phyloP scores from a whole-genome alignment of 2,329 filamentous ascomycete genomes.

The Trichoderma semiorbis region DNA sequence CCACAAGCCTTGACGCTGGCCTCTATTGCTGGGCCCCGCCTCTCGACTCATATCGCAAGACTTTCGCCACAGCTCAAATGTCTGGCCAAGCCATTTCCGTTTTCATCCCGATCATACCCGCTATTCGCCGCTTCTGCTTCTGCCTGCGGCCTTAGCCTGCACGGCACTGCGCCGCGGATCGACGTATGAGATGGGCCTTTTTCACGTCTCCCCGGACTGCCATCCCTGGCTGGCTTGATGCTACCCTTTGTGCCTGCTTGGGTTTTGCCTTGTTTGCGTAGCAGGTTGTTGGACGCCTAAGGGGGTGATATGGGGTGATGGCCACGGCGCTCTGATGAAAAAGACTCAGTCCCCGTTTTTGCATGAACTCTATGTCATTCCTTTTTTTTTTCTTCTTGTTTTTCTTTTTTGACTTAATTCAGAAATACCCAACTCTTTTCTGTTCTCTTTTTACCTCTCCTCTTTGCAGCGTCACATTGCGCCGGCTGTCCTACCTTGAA shows the following conservation, averaged over 20 bases:
- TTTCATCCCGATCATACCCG: constrained; percentile 18
- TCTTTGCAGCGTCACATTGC: neutral
- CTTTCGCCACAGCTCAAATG: constrained; percentile 11
- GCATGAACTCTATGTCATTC: constrained; percentile 11
- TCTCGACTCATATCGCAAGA: neutral
- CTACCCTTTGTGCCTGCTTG: constrained; percentile 7
- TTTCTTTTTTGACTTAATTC: neutral
- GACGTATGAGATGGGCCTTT: constrained; percentile 4
- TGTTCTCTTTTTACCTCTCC: neutral
- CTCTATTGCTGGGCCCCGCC: neutral
- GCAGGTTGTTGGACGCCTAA: constrained; percentile 5
- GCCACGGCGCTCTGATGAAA: constrained; percentile 1
- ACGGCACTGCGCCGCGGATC: constrained; percentile 10
- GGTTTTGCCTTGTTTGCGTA: constrained; percentile 10
- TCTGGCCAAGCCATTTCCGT: constrained; percentile 12
- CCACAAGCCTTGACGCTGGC: neutral
- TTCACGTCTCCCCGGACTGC: constrained; percentile 11
- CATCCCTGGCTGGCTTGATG: constrained; percentile 1
- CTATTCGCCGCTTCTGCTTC: constrained; percentile 5
- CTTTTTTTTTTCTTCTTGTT: neutral
- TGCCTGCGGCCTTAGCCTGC: neutral
- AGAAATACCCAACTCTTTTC: neutral
- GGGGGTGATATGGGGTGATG: constrained; percentile 15
- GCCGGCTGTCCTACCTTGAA: neutral
- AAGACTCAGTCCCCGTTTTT: constrained; percentile 11